These are phyloP conservation scores for Terfezia claveryi DNA, from an alignment of 495 filamentous ascomycete species.

Conservation along the genomic window DNA sequence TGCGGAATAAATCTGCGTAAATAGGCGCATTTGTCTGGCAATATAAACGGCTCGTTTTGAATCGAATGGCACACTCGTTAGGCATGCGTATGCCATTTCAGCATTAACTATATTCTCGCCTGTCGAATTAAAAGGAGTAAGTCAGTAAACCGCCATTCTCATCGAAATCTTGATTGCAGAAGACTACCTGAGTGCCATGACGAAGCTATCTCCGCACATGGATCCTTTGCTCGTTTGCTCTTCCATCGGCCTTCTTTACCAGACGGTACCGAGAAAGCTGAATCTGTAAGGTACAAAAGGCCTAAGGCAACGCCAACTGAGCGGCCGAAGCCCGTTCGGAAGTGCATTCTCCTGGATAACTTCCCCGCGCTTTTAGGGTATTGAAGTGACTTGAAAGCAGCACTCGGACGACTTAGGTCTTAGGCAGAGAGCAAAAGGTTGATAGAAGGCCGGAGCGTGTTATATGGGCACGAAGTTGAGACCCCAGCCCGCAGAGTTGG, in stretches of 20 bases:
- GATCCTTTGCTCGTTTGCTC: neutral
- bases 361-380: too few relatives aligned
- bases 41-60: neutral
- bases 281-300: neutral
- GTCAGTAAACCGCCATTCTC: neutral
- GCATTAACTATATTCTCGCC: neutral
- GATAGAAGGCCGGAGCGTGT: too few relatives aligned
- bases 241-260: neutral
- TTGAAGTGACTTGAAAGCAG: too few relatives aligned
- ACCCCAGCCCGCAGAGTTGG: too few relatives aligned
- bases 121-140: neutral
- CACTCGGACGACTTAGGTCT: too few relatives aligned
- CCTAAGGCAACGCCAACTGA: neutral
- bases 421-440: too few relatives aligned
- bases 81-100: neutral
- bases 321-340: neutral
- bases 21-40: slow-evolving; percentile 4
- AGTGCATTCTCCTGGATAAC: neutral
- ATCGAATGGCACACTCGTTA: neutral
- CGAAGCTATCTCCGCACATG: neutral
- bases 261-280: neutral
- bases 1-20: slow-evolving; percentile 11
- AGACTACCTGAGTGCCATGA: neutral
- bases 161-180: neutral
- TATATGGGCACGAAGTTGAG: too few relatives aligned